Base-by-base conservation (phyloP, 2,329 filamentous ascomycete species). In the Lizonia empirigonia region DNA sequence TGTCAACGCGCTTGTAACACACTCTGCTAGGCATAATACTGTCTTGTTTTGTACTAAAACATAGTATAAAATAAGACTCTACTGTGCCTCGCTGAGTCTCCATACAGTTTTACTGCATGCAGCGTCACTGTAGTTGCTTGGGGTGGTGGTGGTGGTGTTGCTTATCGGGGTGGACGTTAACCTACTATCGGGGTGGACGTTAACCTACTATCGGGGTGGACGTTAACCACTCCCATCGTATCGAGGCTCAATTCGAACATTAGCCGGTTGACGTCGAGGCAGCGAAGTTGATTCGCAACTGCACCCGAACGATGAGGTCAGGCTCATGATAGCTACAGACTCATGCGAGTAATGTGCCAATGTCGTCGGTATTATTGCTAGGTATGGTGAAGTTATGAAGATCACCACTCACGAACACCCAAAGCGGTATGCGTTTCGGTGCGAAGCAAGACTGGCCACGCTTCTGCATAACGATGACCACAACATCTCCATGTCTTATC, bases 221-320 rank as follows among this genome's bases (percentile, higher is more conserved):
- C n/a, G n/a, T n/a, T n/a, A n/a, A n/a, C n/a, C n/a, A n/a, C n/a
- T n/a, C n/a, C n/a, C 10, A 19, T 34, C 15, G 42, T 15, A 29
- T 33, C 23, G 37, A 41, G 22, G 42, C 42, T 46, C 37, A 36
- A 52, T 41, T 39, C 32, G 37, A 52, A 29, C 5, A 42, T 23
- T 27, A 39, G 16, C 42, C 27, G 22, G 27, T 27, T 42, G 44
- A 38, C 33, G 13, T 52, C 13, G 33, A 46, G 13, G 12, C 22
- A 39, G 15, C 44, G 15, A 33, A 27, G 9, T 19, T 39, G 32
- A 15, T 26, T 51, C 12, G 36, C 8, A 38, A n/a, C 13, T n/a
- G 20, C 19, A 23, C 13, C 8, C 18, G 12, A 12, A 30, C 18
- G 29, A 26, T 15, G 30, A 30, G 20, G 38, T 27, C 19, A 23